Percentiles rank a stretch among this genome's conserved stretches.
Conservation (phyloP, 345 rosid species). For the Populus ilicifolia region DNA sequence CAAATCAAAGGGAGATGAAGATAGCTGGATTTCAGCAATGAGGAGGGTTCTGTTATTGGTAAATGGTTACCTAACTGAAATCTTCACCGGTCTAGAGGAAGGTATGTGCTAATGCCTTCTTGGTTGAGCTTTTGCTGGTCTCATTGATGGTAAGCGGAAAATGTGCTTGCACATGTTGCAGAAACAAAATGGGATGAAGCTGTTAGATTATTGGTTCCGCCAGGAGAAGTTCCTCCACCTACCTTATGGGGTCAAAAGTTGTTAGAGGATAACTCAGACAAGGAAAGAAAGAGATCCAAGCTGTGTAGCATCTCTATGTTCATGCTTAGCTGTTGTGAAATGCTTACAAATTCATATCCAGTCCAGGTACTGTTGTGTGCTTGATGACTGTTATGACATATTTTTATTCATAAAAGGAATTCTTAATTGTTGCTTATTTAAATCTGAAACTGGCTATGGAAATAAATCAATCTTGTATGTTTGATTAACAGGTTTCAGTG, state of each 20-base stretch:
- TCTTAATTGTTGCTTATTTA: not conserved
- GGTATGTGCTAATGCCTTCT: slow-evolving; percentile 36
- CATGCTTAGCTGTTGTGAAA: slow-evolving; percentile 54
- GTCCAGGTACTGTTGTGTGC: slow-evolving; percentile 49
- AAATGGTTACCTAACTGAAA: slow-evolving; percentile 53
- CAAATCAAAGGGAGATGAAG: slow-evolving; percentile 69
- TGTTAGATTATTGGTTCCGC: slow-evolving; percentile 57
- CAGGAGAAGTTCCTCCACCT: slow-evolving; percentile 63
- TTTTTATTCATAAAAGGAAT: not conserved
- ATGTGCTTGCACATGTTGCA: slow-evolving; percentile 28
- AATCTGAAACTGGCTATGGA: not conserved
- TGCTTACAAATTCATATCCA: slow-evolving; percentile 68
- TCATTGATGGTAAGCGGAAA: slow-evolving; percentile 3
- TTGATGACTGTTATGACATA: not conserved
- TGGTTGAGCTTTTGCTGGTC: slow-evolving; percentile 7
- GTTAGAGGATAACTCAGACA: slow-evolving; percentile 33
- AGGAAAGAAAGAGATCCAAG: slow-evolving; percentile 45
- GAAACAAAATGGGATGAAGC: slow-evolving; percentile 58
- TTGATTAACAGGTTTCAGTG: slow-evolving; percentile 45
- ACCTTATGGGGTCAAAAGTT: slow-evolving; percentile 56
- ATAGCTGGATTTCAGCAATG: slow-evolving; percentile 71
- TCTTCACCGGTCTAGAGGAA: slow-evolving; percentile 81
- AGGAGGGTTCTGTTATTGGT: slow-evolving; percentile 59
- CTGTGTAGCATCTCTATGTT: slow-evolving; percentile 47
- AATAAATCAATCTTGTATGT: slow-evolving; percentile 10